phyloP scores from a whole-genome alignment of 2,329 filamentous ascomycete species.

The Leptodontidium sp. region DNA sequence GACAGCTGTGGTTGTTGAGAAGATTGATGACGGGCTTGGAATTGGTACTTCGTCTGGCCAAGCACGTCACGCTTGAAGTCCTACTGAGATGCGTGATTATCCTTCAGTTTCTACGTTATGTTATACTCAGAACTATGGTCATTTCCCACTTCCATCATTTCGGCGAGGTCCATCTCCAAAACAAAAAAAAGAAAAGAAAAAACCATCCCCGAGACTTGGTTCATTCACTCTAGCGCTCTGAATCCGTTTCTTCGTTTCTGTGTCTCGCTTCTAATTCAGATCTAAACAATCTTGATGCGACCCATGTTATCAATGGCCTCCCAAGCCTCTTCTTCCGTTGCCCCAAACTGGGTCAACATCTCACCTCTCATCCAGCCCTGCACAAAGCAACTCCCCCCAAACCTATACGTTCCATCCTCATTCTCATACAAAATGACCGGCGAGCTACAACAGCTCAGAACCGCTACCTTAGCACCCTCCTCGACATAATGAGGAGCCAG shows the following conservation, averaged over 20 bases:
- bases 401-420: conserved; percentile 17
- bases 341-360: conserved; percentile 14
- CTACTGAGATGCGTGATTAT: too few relatives aligned
- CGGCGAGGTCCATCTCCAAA: too few relatives aligned
- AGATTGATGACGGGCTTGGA: conserved; percentile 51
- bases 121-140: too few relatives aligned
- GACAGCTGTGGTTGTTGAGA: conserved; percentile 65
- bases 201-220: too few relatives aligned
- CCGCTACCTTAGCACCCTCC: conserved; percentile 21
- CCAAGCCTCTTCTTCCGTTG: conserved; percentile 26
- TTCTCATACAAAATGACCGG: conserved; percentile 24
- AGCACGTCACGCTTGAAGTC: not conserved
- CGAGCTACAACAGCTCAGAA: conserved; percentile 26
- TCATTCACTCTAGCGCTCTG: too few relatives aligned
- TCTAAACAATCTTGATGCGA: conserved; percentile 22
- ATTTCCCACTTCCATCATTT: too few relatives aligned
- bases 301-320: conserved; percentile 23
- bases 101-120: too few relatives aligned
- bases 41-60: not conserved
- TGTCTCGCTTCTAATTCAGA: not conserved
- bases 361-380: conserved; percentile 30
- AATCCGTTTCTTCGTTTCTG: too few relatives aligned
- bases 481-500: conserved; percentile 22
- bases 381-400: conserved; percentile 26
- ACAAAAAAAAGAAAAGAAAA: too few relatives aligned